Base-by-base conservation (phyloP, 2,329 filamentous ascomycete genomes). In the Ophiostoma montium region DNA sequence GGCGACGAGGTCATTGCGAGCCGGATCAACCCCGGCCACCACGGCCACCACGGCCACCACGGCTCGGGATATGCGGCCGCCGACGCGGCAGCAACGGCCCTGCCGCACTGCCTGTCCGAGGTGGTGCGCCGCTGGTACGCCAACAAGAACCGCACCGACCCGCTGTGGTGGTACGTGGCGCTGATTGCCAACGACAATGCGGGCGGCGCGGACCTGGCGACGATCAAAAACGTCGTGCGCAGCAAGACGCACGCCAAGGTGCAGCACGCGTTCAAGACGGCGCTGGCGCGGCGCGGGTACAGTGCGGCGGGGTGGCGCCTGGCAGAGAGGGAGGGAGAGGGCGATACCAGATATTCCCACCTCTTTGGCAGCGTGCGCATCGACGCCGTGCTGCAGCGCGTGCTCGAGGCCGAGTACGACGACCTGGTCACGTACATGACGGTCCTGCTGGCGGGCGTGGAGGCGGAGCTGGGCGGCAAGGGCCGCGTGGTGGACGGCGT, bases 81-180 rank as follows among this genome's bases (percentile, higher is more conserved):
- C n/a, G 31, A 13, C 35, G 16, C 13, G 18, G 27, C 27, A 41
- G 45, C n/a, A 2, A 10, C 30, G n/a, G 33, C 6, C 7, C 13
- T 52, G 13, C 51, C 52, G 13, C 52, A 56, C 46, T 42, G 35
- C 9, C 56, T 59, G 35, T 48, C 56, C 6, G 58, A 58, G 47
- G 53, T 58, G n/a, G 35, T 61, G 16, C 52, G 63, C 21, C 56
- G 61, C 23, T 51, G 56, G 11, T 63, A 62, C 52, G 55, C 60
- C 7, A 51, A 50, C 30, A 58, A 59, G 55, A 42, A 49, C 50
- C 43, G 44, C 7, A 58, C 50, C 5, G 55, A 57, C 11, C 41
- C 55, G 44, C 55, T 57, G 35, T 57, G 56, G 56, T 55, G 52
- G 51, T 45, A 42, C 5, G 53, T 53, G 5, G 31, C 47, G 0